These are phyloP conservation scores for Acacia crassicarpa DNA, from an alignment of 306 rosid genomes.

Conservation along the genomic window DNA sequence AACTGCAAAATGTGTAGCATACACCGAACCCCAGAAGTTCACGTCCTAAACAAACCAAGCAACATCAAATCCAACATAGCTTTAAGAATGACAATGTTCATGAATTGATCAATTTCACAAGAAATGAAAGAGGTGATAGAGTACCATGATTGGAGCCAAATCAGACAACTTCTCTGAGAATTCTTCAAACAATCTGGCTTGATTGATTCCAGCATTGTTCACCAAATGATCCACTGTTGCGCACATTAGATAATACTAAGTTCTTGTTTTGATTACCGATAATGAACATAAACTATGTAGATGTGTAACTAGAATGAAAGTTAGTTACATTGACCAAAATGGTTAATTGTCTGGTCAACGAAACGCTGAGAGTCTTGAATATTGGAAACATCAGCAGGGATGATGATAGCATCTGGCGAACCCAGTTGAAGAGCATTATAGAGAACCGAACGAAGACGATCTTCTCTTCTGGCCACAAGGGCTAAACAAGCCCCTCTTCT, in stretches of 20 bases:
- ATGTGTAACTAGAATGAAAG: too few relatives aligned
- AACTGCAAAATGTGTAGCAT: background rate
- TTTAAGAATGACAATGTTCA: background rate
- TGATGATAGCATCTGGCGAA: background rate
- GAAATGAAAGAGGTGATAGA: background rate
- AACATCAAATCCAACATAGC: background rate
- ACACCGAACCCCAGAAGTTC: background rate
- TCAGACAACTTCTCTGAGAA: background rate
- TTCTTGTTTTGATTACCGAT: background rate
- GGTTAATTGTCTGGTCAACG: slow-evolving; percentile 3
- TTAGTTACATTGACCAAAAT: slow-evolving; percentile 2
- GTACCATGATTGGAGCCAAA: slow-evolving; percentile 21
- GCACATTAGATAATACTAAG: background rate
- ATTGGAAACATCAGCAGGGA: slow-evolving; percentile 21
- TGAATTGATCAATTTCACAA: background rate
- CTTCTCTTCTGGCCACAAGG: background rate
- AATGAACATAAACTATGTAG: background rate
- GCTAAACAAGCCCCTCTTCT: slow-evolving; percentile 19
- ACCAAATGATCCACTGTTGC: background rate
- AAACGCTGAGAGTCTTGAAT: slow-evolving; percentile 13
- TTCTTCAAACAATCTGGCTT: background rate
- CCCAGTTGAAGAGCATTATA: slow-evolving; percentile 2
- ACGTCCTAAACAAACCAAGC: background rate
- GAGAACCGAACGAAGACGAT: background rate
- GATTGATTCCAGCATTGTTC: background rate